These are phyloP conservation scores for Stachybotrys elegans DNA, from an alignment of 2,329 filamentous ascomycete genomes.

Conservation along the genomic window DNA sequence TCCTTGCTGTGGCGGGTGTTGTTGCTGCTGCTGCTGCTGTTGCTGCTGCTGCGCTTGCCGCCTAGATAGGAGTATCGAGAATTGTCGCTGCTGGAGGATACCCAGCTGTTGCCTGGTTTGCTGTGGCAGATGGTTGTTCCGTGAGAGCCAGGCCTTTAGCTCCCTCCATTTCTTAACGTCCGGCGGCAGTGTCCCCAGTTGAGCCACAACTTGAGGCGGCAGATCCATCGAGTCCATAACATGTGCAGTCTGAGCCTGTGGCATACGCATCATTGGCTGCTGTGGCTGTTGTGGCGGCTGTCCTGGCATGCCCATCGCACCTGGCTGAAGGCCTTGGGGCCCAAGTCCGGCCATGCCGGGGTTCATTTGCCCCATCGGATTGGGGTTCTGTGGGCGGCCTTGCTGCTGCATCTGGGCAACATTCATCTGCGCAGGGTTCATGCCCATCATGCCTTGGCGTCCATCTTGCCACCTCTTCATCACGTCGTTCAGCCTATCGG, in stretches of 20 bases:
- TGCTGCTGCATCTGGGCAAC: slow-evolving; percentile 26
- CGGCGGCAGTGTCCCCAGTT: slow-evolving; percentile 27
- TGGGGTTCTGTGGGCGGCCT: slow-evolving; percentile 22
- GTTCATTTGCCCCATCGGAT: slow-evolving; percentile 23
- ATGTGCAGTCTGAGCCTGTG: slow-evolving; percentile 27
- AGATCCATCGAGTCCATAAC: slow-evolving; percentile 47
- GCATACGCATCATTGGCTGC: slow-evolving; percentile 22
- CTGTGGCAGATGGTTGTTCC: slow-evolving; percentile 28
- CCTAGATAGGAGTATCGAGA: slow-evolving; percentile 25
- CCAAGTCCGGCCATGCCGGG: slow-evolving; percentile 23
- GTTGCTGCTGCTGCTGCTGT: slow-evolving; percentile 17
- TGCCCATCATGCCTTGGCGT: slow-evolving; percentile 27
- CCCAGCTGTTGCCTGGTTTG: slow-evolving; percentile 26
- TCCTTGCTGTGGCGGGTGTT: slow-evolving; percentile 16
- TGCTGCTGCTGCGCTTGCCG: slow-evolving; percentile 22
- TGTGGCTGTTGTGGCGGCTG: slow-evolving; percentile 16
- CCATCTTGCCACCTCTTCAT: slow-evolving; percentile 42
- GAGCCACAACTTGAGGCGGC: slow-evolving; percentile 28
- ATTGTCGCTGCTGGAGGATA: slow-evolving; percentile 33
- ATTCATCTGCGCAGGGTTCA: slow-evolving; percentile 25
- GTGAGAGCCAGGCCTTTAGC: slow-evolving; percentile 35
- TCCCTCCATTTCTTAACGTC: slow-evolving; percentile 47
- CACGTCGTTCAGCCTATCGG: slow-evolving; percentile 47
- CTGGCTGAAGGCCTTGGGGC: slow-evolving; percentile 24
- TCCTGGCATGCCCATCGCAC: slow-evolving; percentile 16